Conservation (phyloP, 371 early-diverging fungal genomes). For the Apophysomyces trapeziformis region DNA sequence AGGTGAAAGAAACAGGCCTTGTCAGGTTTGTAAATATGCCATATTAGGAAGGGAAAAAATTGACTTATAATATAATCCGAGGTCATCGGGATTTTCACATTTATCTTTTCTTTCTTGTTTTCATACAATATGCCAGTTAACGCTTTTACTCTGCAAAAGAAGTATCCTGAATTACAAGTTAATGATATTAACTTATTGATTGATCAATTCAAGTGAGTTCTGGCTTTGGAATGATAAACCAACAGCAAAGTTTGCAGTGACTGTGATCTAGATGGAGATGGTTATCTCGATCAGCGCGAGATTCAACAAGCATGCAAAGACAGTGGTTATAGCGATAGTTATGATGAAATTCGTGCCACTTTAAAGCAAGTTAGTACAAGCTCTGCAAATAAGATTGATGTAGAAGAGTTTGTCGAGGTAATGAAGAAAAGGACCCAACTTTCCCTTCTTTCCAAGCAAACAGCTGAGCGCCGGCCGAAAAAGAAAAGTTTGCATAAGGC, state of each 20-base stretch:
- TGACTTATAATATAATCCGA: neutral
- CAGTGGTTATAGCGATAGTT: constrained; percentile 64
- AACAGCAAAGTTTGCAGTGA: constrained; percentile 41
- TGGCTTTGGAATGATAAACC: neutral
- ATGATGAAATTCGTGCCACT: constrained; percentile 72
- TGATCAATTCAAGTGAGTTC: constrained; percentile 57
- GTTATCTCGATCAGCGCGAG: constrained; percentile 70
- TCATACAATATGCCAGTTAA: constrained; percentile 29
- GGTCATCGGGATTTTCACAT: neutral
- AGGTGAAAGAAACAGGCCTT: no score
- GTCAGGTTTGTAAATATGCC: no score
- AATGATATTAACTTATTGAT: constrained; percentile 57
- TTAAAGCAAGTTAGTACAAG: constrained; percentile 69
- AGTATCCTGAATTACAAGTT: constrained; percentile 55
- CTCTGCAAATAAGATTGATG: constrained; percentile 69
- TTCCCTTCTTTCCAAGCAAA: constrained; percentile 1
- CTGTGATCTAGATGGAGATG: constrained; percentile 70
- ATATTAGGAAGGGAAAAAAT: no score
- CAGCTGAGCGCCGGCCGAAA: neutral
- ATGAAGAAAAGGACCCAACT: no score
- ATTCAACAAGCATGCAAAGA: constrained; percentile 63
- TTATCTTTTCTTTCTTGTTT: constrained; percentile 13
- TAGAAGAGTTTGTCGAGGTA: constrained; percentile 81
- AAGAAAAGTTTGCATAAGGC: neutral
- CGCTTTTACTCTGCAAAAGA: constrained; percentile 51